Base-by-base conservation (phyloP, 164 flowering plant genomes). In the Vitis labrusca region DNA sequence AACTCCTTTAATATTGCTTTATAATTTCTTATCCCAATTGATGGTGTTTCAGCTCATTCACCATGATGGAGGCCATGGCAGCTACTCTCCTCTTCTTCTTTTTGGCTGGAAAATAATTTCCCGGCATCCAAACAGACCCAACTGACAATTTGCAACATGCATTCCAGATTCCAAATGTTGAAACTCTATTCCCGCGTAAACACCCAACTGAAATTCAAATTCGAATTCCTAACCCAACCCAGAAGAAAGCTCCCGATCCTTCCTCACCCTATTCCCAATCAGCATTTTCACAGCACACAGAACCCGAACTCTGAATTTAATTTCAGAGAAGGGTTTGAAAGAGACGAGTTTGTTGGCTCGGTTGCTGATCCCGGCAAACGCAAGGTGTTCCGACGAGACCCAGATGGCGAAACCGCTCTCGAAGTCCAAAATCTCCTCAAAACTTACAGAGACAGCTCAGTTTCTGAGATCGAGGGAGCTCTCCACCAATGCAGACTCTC, bases 361-460 rank as follows among this genome's bases (percentile, higher is more conserved):
- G 50, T 61, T 14, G 53, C 65, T 8, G 32, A 52, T 13, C 16
- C 48, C 19, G 61, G 54, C 6, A 65, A 67, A 14, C 58, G 70
- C 37, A 16, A 32, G 2, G 54, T 61, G 58, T 32, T 10, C 23
- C 68, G 19, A n/a, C 44, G 19, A 37, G 67, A 64, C 65, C 68
- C 65, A 49, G 71, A 65, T 57, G 70, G 53, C 3, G 61, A 79
- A 27, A 67, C 73, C 11, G 88, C 85, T 47, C 27, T 65, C n/a
- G 58, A 48, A 60, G 67, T 93, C 29, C 92, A 93, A 66, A 80
- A 76, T 66, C 59, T 88, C 13, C 83, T 93, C 63, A 88, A 79
- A 61, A 64, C 7, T 14, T 67, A 78, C 16, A 58, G 79, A 54
- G 69, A 74, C 17, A 71, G 76, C 74, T 70, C 91, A 15, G 56